Base-by-base conservation (phyloP, 257 asterid genomes). In the Lantana camara region DNA sequence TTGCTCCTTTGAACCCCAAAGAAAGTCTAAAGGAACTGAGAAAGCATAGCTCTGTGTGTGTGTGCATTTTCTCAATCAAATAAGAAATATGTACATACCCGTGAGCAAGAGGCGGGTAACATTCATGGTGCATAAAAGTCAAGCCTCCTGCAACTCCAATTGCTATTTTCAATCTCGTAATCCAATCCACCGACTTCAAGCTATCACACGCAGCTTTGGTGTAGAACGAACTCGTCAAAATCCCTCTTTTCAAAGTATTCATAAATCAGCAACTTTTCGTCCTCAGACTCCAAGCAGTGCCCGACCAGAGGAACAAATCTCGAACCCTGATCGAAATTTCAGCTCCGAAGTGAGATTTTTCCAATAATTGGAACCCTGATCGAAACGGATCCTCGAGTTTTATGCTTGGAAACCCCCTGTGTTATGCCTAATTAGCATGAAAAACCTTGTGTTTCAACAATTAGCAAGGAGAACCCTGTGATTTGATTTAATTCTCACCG, bases 71-170 rank as follows among this genome's bases (percentile, higher is more conserved):
- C 5, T 5, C 32, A 27, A 27, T 27, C 32, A 27, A 2, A 27
- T 5, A 5, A 2, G 32, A 27, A 27, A 27, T 27, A 27, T 27
- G 5, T 27, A 2, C 38, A 66, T 68, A 84, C 88, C 85, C 70
- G 70, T 82, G 86, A 64, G 75, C 85, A 15, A 78, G 56, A 45
- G 87, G 85, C 1, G 87, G 85, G 2, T 71, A 56, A 57, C 84
- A 83, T 64, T 80, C 83, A 46, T 83, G 81, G 53, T 84, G 91
- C 17, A 84, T 74, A 73, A 52, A 82, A 23, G 78, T 65, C 49
- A 84, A 74, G n/a, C 67, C 86, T 63, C 79, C 84, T 3, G 88
- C 91, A 48, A 85, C 79, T 23, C 80, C 91, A 20, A 73, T 77
- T 19, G 91, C 88, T 44, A 82, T 79, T 50, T 83, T 85, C 57